These are phyloP conservation scores for Mycosphaerella sp. DNA, from an alignment of 2,329 filamentous ascomycete genomes.

Conservation along the genomic window DNA sequence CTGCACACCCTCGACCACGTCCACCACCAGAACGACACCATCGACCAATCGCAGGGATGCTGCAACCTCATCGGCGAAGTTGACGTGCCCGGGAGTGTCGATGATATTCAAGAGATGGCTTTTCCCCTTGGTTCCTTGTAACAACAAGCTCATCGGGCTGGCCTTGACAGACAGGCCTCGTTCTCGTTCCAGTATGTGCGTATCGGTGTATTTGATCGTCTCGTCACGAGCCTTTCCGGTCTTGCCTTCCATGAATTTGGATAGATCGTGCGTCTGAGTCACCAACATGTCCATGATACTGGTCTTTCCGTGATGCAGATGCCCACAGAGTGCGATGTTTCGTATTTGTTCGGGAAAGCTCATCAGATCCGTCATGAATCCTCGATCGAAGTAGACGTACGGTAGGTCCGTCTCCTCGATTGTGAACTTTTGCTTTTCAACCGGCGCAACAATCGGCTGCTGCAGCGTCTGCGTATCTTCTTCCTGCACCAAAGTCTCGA, in stretches of 20 bases:
- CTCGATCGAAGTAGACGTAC: conserved; percentile 76
- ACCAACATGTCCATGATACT: conserved; percentile 98
- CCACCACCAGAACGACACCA: conserved; percentile 86
- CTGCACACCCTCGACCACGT: conserved; percentile 98
- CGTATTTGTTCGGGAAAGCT: conserved; percentile 91
- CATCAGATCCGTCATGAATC: conserved; percentile 93
- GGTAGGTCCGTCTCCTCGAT: conserved; percentile 91
- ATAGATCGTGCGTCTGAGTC: conserved; percentile 84
- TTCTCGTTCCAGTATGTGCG: conserved; percentile 81
- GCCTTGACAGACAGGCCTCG: conserved; percentile 87
- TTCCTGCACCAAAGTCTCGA: conserved; percentile 93
- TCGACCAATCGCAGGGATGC: conserved; percentile 80
- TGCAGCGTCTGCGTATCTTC: conserved; percentile 91
- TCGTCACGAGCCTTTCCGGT: conserved; percentile 77
- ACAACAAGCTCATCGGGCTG: conserved; percentile 85
- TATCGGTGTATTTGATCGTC: conserved; percentile 90
- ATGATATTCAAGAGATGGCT: conserved; percentile 92
- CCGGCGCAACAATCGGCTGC: conserved; percentile 86
- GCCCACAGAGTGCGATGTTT: conserved; percentile 85
- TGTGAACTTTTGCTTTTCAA: conserved; percentile 93
- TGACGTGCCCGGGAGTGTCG: conserved; percentile 95
- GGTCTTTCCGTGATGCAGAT: conserved; percentile 96
- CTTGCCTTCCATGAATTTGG: conserved; percentile 69
- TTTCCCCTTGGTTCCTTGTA: conserved; percentile 84
- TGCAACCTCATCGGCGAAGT: conserved; percentile 96